Base-by-base conservation (phyloP, 805 yeast genomes). In the Yamadazyma akitaensis region DNA sequence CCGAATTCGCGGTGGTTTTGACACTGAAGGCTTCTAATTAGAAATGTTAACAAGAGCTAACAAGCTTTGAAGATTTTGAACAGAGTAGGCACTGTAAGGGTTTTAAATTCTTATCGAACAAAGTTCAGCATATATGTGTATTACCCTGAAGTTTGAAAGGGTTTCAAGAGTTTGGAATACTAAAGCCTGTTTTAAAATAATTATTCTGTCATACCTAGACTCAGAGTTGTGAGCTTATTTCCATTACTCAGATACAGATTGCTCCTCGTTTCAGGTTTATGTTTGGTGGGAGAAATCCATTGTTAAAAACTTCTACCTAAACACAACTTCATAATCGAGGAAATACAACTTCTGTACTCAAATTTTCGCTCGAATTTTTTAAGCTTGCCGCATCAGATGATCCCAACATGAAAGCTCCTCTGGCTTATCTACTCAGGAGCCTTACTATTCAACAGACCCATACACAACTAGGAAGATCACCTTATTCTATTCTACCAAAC, bases 311-410 rank as follows among this genome's bases (percentile, higher is more conserved):
- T 21, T 28, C 32, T 13, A 4, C n/a, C 10, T 28, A 9, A 28
- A 4, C 9, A 12, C 9, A 11, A 3, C 12, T 4, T 28, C n/a
- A 5, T 28, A 28, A 5, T 28, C 12, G 3, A 18, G 11, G 18
- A 13, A 33, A 33, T 33, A 17, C 19, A 33, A 10, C 37, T 16
- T 19, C 24, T 11, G 5, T 7, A 9, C 39, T 18, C 26, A 36
- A 36, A 36, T 36, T 36, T 36, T 36, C 39, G 39, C 39, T 19
- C 39, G 10, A 36, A 36, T 14, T 36, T 34, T 36, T 36, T n/a
- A 17, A 18, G 26, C 16, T 18, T 36, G 10, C 7, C 39, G 26
- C 39, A 18, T 17, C 39, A 18, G 14, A 36, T 36, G 25, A 17
- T 36, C 4, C 19, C 8, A 36, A 18, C 24, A 36, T 36, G 39